Evolutionary conservation across 371 early-diverging fungal genomes (phyloP), one percentile per base, ranked within the genome.

Genomic region (Mortierella sp.): DNA sequence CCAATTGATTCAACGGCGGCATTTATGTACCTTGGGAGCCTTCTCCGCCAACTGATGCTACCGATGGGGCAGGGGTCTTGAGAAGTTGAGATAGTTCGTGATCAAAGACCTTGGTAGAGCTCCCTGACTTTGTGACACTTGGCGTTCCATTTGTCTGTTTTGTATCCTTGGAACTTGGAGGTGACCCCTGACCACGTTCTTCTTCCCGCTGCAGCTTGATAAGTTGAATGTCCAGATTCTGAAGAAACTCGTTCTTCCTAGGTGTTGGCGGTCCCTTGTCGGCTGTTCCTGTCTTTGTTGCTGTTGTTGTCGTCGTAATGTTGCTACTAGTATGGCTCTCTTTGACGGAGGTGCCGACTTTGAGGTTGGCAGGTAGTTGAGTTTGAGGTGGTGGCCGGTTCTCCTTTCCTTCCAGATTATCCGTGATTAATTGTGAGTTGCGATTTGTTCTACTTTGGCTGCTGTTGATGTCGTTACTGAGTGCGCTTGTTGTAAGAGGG

Each of bases 151-250:
- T 75, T 8, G 16, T 24, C 41, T 46, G 44, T 48, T 74, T 83
- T 46, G 32, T 12, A 24, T 81, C 72, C 54, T 72, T 76, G 18
- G 71, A 68, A 10, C 16, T 74, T 12, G 70, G 38, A 4, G n/a
- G 4, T 5, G 75, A 18, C 2, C 75, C 76, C 27, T 60, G 77
- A 21, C 48, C 60, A 7, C 73, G 76, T 10, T 77, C 81, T 1
- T 84, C 84, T 2, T 71, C 75, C 54, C 70, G 72, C 56, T 84
- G 81, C 11, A 82, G 54, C 54, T 85, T 85, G 54, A 74, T 79
- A 48, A 85, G 82, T 29, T 85, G 82, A 11, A 74, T 73, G 38
- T 85, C 86, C 38, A 85, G 70, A 44, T 38, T 76, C 29, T 85
- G 79, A 38, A 85, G 75, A 68, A 85, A 85, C 0, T 81, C 79